A percentile compares a stretch with the other conserved stretches of the same genome.
Evolutionary conservation across 163 green algal species (phyloP).

Genomic region (Volvox carteri): DNA sequence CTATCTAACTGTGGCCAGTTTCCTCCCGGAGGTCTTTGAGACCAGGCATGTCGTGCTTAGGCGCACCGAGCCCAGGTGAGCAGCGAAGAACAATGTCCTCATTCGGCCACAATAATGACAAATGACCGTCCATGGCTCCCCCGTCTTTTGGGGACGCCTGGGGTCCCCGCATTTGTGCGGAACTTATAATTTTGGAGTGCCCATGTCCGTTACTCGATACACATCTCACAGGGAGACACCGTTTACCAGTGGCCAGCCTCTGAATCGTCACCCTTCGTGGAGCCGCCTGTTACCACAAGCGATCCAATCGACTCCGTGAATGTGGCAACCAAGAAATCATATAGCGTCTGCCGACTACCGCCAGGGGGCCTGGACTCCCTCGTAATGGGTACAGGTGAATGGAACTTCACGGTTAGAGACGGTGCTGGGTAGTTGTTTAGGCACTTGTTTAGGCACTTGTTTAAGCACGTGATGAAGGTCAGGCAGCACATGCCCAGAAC

Average conservation of each 20-base stretch:
- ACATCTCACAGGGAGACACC: neutral
- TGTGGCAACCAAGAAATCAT: neutral
- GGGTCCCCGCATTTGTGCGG: neutral
- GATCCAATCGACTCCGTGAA: neutral
- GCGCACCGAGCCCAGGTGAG: no score
- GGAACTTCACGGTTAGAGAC: neutral
- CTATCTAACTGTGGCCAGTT: neutral
- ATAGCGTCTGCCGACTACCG: neutral
- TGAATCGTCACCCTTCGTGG: neutral
- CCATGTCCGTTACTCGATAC: neutral
- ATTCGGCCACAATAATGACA: neutral
- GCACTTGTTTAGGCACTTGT: neutral
- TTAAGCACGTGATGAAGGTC: neutral
- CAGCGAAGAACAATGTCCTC: neutral
- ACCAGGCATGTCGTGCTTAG: no score
- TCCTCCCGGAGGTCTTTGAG: no score
- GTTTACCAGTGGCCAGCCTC: conserved; percentile 4
- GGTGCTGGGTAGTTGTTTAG: neutral
- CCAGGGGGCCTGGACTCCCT: neutral
- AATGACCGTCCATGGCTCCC: neutral
- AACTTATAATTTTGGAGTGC: neutral
- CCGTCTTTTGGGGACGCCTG: neutral
- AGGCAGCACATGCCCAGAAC: neutral
- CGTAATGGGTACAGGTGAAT: neutral
- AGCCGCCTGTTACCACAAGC: neutral